Conservation (phyloP, 2,329 filamentous ascomycete species). For the Trichoderma arundinaceum region DNA sequence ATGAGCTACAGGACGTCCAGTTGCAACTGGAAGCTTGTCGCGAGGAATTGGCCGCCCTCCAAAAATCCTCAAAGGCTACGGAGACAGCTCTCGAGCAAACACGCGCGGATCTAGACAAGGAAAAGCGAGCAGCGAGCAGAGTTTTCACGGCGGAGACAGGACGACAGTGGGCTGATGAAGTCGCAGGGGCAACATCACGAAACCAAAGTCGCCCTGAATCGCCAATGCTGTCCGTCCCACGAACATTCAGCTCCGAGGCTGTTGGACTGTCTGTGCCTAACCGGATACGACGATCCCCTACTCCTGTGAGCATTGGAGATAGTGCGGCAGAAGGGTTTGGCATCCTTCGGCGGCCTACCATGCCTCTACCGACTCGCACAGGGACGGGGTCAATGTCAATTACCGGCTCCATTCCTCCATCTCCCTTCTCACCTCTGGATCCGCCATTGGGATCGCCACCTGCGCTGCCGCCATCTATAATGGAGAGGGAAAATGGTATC, state of each 20-base stretch:
- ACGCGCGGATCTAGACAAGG: constrained; percentile 57
- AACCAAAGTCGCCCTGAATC: constrained; percentile 60
- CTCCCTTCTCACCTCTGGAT: constrained; percentile 58
- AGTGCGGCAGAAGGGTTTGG: constrained; percentile 48
- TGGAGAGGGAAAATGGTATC: constrained; percentile 59
- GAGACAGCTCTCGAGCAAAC: constrained; percentile 67
- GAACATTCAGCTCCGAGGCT: constrained; percentile 62
- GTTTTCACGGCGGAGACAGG: constrained; percentile 49
- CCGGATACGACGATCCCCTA: constrained; percentile 44
- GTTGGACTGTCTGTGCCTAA: constrained; percentile 52
- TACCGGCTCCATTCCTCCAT: constrained; percentile 44
- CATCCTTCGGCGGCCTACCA: constrained; percentile 56
- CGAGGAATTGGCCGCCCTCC: constrained; percentile 65
- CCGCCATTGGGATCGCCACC: constrained; percentile 42
- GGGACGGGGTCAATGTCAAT: constrained; percentile 50
- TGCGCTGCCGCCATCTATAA: constrained; percentile 49
- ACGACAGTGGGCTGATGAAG: constrained; percentile 60
- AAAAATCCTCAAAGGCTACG: constrained; percentile 67
- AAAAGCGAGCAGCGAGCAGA: constrained; percentile 45
- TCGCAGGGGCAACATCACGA: constrained; percentile 50
- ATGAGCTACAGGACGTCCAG: constrained; percentile 77
- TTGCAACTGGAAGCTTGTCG: constrained; percentile 67
- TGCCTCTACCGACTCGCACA: constrained; percentile 52
- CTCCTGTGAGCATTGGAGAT: constrained; percentile 57
- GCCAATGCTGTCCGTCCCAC: constrained; percentile 56